phyloP scores from a whole-genome alignment of 1,284 basidiomycete species.

The Ganoderma lucidum region DNA sequence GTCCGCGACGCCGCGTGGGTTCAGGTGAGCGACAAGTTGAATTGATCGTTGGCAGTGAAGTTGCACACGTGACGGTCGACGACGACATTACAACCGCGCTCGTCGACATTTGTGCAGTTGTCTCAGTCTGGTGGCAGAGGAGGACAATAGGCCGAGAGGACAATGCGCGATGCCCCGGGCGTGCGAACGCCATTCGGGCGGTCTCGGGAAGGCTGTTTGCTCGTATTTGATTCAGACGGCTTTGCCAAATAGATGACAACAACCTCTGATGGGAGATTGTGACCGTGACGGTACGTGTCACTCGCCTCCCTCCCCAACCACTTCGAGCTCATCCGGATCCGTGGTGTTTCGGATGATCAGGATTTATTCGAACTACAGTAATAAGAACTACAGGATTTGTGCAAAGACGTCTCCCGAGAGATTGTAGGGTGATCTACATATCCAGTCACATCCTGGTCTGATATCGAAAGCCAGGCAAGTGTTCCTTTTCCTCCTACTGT shows the following conservation, averaged over 20 bases:
- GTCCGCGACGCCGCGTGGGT: not conserved
- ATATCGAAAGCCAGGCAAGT: not conserved
- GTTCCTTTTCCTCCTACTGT: not conserved
- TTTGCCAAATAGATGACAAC: not conserved
- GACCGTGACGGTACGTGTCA: slow-evolving; percentile 1
- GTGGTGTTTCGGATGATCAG: not conserved
- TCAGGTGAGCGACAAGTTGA: not conserved
- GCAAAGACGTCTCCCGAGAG: not conserved
- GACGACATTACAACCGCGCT: not conserved
- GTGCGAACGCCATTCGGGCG: not conserved
- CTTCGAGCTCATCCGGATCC: not conserved
- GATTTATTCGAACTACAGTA: no score
- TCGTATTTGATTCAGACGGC: slow-evolving; percentile 2
- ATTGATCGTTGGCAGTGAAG: not conserved
- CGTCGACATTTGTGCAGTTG: no score
- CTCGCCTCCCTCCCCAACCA: not conserved
- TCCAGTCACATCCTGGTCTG: not conserved
- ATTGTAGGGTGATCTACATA: not conserved
- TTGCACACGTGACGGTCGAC: not conserved
- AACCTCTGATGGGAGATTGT: slow-evolving; percentile 5
- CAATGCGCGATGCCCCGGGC: not conserved
- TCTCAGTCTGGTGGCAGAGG: not conserved
- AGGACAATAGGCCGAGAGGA: not conserved
- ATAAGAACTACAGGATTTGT: not conserved
- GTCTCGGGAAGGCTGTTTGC: not conserved